Evolutionary conservation across 2,329 filamentous ascomycete species (phyloP).

Genomic region (Fusarium verticillioides): DNA sequence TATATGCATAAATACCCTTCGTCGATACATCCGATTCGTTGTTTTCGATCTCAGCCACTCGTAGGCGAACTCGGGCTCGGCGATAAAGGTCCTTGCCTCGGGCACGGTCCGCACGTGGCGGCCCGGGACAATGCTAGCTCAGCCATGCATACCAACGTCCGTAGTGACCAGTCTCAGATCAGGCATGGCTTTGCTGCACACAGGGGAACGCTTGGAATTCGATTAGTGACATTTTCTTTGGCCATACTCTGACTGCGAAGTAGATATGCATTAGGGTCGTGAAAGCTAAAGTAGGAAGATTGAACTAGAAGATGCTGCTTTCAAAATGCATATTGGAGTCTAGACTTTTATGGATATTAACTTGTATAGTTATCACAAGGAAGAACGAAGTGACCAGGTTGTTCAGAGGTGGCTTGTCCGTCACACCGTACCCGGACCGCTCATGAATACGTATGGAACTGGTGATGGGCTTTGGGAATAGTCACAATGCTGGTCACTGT

Average conservation of each 20-base stretch:
- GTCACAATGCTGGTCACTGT: not conserved
- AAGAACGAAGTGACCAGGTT: no score
- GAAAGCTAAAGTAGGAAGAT: not conserved
- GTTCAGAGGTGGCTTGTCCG: not conserved
- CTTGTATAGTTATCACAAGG: not conserved
- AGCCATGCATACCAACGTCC: not conserved
- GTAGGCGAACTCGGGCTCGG: not conserved
- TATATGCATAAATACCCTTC: not conserved
- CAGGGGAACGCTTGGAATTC: not conserved
- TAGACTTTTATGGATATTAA: not conserved
- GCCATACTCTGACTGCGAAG: not conserved
- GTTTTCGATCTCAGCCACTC: not conserved
- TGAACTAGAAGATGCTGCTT: not conserved
- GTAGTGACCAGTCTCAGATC: not conserved
- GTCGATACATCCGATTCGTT: not conserved
- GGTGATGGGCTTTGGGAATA: not conserved
- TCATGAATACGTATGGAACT: not conserved
- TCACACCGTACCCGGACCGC: not conserved
- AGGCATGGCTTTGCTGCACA: not conserved
- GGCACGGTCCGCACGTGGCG: not conserved
- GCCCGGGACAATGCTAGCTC: not conserved
- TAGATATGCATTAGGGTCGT: not conserved
- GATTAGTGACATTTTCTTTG: not conserved
- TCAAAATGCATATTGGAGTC: not conserved
- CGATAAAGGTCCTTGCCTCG: not conserved